Evolutionary conservation across 2,329 filamentous ascomycete genomes (phyloP).

Genomic region (Pseudocercospora macadamiae): DNA sequence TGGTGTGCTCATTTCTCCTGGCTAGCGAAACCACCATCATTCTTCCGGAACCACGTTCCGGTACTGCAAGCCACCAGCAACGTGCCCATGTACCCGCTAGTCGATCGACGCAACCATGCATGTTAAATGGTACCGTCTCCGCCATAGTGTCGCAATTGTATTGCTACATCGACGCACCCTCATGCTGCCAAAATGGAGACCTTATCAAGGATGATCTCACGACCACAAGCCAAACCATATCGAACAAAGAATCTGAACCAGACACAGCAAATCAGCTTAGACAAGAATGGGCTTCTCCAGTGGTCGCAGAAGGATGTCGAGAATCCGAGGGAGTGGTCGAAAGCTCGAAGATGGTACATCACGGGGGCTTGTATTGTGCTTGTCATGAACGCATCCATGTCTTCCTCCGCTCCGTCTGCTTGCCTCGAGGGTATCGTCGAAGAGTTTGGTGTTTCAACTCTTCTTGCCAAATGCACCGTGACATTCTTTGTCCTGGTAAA

Average conservation of each 20-base stretch:
- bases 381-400: constrained; percentile 60
- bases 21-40: not conserved
- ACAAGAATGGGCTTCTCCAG: constrained; percentile 38
- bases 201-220: not conserved
- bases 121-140: not conserved
- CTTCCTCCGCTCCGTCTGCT: constrained; percentile 49
- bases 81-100: not conserved
- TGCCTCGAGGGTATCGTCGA: constrained; percentile 46
- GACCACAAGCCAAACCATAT: constrained; percentile 5
- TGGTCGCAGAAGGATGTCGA: constrained; percentile 55
- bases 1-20: not conserved
- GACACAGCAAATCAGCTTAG: not conserved
- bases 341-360: constrained; percentile 43
- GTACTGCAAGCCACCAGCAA: not conserved
- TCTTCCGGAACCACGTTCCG: not conserved
- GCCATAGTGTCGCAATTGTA: not conserved
- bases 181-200: not conserved
- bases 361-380: constrained; percentile 48
- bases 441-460: constrained; percentile 52
- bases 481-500: constrained; percentile 37
- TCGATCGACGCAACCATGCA: not conserved
- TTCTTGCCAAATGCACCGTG: constrained; percentile 42
- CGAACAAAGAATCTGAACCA: not conserved
- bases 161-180: not conserved
- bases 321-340: constrained; percentile 52